These are phyloP conservation scores for Phytophthora parvispora DNA, from an alignment of 352 stramenopile genomes.

Conservation along the genomic window DNA sequence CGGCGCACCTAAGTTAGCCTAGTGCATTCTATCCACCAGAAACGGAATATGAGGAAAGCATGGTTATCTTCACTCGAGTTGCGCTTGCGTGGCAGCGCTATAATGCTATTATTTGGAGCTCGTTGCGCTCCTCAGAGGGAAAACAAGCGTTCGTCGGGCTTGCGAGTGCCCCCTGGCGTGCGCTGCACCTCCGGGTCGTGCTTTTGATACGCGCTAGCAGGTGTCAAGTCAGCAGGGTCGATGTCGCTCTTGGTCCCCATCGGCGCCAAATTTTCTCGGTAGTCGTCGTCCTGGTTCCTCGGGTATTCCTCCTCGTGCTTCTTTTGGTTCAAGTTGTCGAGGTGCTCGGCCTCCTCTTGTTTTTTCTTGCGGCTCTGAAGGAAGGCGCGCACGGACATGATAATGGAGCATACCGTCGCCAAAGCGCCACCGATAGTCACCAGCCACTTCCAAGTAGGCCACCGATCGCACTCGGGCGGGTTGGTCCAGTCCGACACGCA, in stretches of 20 bases:
- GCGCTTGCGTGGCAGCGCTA: conserved; percentile 15
- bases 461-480: conserved; percentile 59
- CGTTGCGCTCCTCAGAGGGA: conserved; percentile 25
- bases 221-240: conserved; percentile 45
- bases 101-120: conserved; percentile 30
- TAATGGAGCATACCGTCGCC: conserved; percentile 65
- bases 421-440: conserved; percentile 66
- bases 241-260: conserved; percentile 39
- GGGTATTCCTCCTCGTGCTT: conserved; percentile 25
- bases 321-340: conserved; percentile 14
- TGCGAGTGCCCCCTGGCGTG: conserved; percentile 18
- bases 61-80: background rate
- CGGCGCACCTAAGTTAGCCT: too few species aligned
- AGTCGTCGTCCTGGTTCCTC: conserved; percentile 10
- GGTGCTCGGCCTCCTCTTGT: conserved; percentile 25
- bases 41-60: background rate
- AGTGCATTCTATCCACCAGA: background rate
- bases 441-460: conserved; percentile 66
- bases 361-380: conserved; percentile 53
- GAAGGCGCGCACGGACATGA: conserved; percentile 58
- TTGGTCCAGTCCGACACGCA: conserved; percentile 74
- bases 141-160: conserved; percentile 48
- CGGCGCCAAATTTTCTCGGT: conserved; percentile 19
- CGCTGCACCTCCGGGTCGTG: conserved; percentile 34
- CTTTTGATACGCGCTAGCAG: conserved; percentile 34